A percentile compares a stretch with the other conserved stretches of the same genome.
These are phyloP conservation scores for Fusarium musae DNA, from an alignment of 2,329 filamentous ascomycete genomes.

Conservation along the genomic window DNA sequence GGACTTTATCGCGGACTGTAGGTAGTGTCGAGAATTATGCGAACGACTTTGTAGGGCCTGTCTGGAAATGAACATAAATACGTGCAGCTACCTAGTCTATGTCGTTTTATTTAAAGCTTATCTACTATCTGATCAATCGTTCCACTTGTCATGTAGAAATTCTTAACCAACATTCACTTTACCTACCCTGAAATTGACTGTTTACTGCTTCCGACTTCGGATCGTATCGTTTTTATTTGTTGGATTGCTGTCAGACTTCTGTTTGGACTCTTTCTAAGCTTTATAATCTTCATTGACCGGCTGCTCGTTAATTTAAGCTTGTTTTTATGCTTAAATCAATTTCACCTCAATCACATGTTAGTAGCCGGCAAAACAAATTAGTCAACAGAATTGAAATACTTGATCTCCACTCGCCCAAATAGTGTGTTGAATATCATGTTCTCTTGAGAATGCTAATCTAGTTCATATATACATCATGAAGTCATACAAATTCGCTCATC, in stretches of 20 bases:
- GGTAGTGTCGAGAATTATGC: fast-evolving
- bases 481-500: neutral
- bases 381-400: too few relatives aligned
- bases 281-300: too few relatives aligned
- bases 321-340: neutral
- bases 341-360: too few relatives aligned
- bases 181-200: neutral
- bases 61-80: neutral
- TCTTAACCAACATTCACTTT: neutral
- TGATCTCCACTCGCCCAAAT: neutral
- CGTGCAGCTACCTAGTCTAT: neutral
- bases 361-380: too few relatives aligned
- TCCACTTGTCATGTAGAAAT: neutral
- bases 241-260: too few relatives aligned
- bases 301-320: neutral
- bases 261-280: too few relatives aligned
- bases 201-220: too few relatives aligned
- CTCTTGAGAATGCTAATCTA: neutral
- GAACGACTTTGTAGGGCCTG: fast-evolving
- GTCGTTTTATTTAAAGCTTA: neutral
- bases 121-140: fast-evolving
- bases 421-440: fast-evolving
- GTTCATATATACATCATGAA: neutral
- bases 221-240: too few relatives aligned
- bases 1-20: neutral